Evolutionary conservation across 306 rosid species (phyloP), one percentile per base, ranked within the genome.

Genomic region (Hippophae gyantsensis): DNA sequence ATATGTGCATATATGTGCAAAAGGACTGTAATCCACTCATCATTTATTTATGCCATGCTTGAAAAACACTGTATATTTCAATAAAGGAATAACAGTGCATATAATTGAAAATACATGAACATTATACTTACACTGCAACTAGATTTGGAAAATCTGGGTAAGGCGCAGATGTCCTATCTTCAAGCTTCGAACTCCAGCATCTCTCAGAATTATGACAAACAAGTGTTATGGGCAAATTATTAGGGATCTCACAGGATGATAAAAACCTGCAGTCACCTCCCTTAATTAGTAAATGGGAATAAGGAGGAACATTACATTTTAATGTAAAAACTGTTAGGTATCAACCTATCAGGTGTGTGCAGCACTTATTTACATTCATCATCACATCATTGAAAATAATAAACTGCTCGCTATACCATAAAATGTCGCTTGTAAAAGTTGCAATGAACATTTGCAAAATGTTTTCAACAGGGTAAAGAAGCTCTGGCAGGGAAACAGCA

Each of bases 371-470:
- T 32, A 32, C 38, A 32, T 32, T 32, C 5, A 32, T 32, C 38
- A 32, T 32, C 38, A 32, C 38, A 32, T 32, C 53, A 49, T 3
- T 12, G 53, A 23, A 49, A 49, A 49, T 4, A 4, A 32, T 7
- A 49, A 10, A 49, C 7, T 48, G 67, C 74, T 48, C 56, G 55
- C 8, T 75, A n/a, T 72, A 86, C 95, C 95, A 87, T 66, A 67
- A 74, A 58, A 84, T 79, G 56, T 87, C 95, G 62, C 84, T 79
- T 46, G 95, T 87, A 61, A 87, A 84, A 6, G 95, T 84, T 55
- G 95, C 90, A 66, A 87, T 79, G 40, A 87, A 87, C 62, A 87
- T 75, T 69, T 78, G 68, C 6, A 80, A 68, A 73, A 84, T 54
- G 56, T 79, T 84, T 52, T 81, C 81, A 45, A 87, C 79, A 41